A percentile compares a stretch with the other conserved stretches of the same genome.
These are phyloP conservation scores for Lactarius akahatsu DNA, from an alignment of 768 basidiomycete species.

Conservation along the genomic window DNA sequence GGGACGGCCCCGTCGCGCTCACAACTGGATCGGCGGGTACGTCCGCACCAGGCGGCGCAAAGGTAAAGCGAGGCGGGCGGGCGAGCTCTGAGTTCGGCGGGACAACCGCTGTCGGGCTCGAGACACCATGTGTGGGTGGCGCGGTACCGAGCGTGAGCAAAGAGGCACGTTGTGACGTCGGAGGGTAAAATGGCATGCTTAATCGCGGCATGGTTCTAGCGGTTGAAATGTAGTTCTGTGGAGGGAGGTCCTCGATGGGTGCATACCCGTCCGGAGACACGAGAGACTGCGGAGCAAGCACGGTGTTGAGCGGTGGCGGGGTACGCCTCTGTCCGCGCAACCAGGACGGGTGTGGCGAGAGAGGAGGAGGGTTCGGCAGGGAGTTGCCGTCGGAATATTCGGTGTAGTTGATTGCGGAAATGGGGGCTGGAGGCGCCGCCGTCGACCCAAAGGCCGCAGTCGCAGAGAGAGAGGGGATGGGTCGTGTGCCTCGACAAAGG, in stretches of 20 bases:
- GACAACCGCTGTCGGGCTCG: slow-evolving; percentile 8
- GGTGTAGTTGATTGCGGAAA: not conserved
- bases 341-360: slow-evolving; percentile 17
- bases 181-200: slow-evolving; percentile 8
- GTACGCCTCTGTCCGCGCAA: not conserved
- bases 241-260: slow-evolving; percentile 16
- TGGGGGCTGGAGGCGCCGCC: not conserved
- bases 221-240: slow-evolving; percentile 12
- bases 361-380: slow-evolving; percentile 4
- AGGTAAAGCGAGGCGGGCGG: slow-evolving; percentile 19
- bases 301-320: not conserved
- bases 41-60: slow-evolving; percentile 14
- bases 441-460: not conserved
- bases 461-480: not conserved
- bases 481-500: slow-evolving; percentile 9
- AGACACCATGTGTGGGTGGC: not conserved
- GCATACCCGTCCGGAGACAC: slow-evolving; percentile 16
- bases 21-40: slow-evolving; percentile 20
- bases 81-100: slow-evolving; percentile 25
- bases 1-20: not conserved
- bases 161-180: slow-evolving; percentile 9
- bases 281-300: slow-evolving; percentile 1
- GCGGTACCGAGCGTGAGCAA: not conserved
- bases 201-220: not conserved
- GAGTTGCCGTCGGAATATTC: not conserved